Conservation (phyloP, 31 red algal species). For the Odonthalia washingtoniensis region DNA sequence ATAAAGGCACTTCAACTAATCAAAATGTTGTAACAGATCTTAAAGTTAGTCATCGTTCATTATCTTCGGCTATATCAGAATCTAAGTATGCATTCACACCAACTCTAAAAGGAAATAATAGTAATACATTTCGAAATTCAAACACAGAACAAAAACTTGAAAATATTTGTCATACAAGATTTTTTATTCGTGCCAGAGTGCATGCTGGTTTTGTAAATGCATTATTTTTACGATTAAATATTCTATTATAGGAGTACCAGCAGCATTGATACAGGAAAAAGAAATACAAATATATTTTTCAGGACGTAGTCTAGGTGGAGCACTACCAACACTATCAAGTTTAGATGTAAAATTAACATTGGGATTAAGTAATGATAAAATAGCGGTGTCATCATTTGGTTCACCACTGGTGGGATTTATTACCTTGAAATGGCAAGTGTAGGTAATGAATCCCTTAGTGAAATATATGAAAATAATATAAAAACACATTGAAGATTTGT, state of each 20-base stretch:
- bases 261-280: slow-evolving; percentile 50
- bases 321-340: slow-evolving; percentile 80
- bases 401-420: slow-evolving; percentile 84
- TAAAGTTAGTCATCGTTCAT: slow-evolving; percentile 63
- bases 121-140: too few relatives aligned
- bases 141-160: too few relatives aligned
- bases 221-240: slow-evolving; percentile 62
- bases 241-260: slow-evolving; percentile 29
- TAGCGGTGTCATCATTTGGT: slow-evolving; percentile 78
- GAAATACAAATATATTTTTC: slow-evolving; percentile 69
- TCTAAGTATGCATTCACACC: too few relatives aligned
- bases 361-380: slow-evolving; percentile 33
- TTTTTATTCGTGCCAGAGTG: slow-evolving; percentile 61
- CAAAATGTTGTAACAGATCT: too few relatives aligned
- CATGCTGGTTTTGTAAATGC: slow-evolving; percentile 88
- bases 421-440: too few relatives aligned
- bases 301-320: slow-evolving; percentile 91
- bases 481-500: too few relatives aligned
- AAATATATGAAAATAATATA: slow-evolving; percentile 73
- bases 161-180: too few relatives aligned
- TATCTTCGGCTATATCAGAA: slow-evolving; percentile 45
- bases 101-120: too few relatives aligned
- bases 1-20: slow-evolving; percentile 90
- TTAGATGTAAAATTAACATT: slow-evolving; percentile 62
- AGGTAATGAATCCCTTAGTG: slow-evolving; percentile 79